Evolutionary conservation across 352 stramenopile species (phyloP).

Genomic region (Globisporangium takayamanum): DNA sequence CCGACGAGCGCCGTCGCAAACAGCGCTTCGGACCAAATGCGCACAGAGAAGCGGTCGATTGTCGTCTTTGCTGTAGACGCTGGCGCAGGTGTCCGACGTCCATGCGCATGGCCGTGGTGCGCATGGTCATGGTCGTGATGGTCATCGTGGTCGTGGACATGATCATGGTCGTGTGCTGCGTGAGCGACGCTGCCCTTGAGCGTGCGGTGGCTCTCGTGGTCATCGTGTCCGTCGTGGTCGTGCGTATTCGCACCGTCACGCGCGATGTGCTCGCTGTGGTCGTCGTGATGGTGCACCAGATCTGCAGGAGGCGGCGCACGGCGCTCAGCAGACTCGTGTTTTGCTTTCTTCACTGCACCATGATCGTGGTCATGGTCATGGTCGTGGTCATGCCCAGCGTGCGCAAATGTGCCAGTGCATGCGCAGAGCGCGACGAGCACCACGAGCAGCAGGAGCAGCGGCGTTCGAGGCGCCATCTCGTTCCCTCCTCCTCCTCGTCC

Average conservation of each 20-base stretch:
- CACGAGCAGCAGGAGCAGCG: slow-evolving; percentile 4
- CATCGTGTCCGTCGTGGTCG: slow-evolving; percentile 14
- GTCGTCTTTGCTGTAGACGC: slow-evolving; percentile 5
- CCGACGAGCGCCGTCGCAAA: slow-evolving; percentile 69
- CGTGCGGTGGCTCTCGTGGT: slow-evolving; percentile 7
- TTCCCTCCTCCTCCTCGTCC: neutral
- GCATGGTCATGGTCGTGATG: slow-evolving; percentile 10
- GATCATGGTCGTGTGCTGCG: slow-evolving; percentile 22
- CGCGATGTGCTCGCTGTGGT: slow-evolving; percentile 1
- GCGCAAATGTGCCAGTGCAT: neutral
- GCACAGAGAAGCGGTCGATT: slow-evolving; percentile 31
- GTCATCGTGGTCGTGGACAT: slow-evolving; percentile 16
- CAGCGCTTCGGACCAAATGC: slow-evolving; percentile 56
- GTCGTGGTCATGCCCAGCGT: slow-evolving; percentile 17
- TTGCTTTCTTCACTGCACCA: neutral
- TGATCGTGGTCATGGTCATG: slow-evolving; percentile 15
- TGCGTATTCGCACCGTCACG: slow-evolving; percentile 22
- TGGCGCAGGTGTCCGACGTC: slow-evolving; percentile 8
- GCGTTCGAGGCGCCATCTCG: neutral
- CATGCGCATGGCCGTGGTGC: slow-evolving; percentile 11
- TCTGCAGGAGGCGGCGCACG: neutral
- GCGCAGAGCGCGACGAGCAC: neutral
- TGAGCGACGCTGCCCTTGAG: slow-evolving; percentile 7
- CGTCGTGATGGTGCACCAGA: neutral
- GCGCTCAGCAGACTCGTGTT: slow-evolving; percentile 3